Evolutionary conservation across 495 filamentous ascomycete species (phyloP), one percentile per base, ranked within the genome.

Genomic region (Trichocladium uniseriatum): DNA sequence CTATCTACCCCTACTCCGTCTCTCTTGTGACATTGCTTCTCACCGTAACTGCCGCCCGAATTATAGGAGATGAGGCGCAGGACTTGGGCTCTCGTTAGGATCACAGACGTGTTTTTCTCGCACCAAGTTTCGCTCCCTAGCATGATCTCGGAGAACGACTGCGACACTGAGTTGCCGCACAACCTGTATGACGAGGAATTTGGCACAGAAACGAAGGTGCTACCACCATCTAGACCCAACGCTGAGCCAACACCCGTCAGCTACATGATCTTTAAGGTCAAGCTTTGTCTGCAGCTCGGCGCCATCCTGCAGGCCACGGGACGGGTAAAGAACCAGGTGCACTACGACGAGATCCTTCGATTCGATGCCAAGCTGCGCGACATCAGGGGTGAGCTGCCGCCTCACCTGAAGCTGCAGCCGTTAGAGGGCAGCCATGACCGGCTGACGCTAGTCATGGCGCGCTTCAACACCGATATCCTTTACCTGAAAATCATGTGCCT

Each of bases 101-200:
- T 84, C 56, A 75, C 81, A 41, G 92, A 99, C 62, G 72, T 92
- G 1, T 66, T 94, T 15, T 90, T 95, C 62, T 96, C 94, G 2
- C 94, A 91, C 54, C 91, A 94, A 67, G 63, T 76, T 3, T 90
- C 89, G 6, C 66, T 97, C 34, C 92, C 92, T n/a, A 80, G 76
- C 44, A 95, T 95, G 84, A 81, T 95, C 15, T 80, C 88, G 46
- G 70, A 79, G 14, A 73, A 81, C 9, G 88, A 95, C 62, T 89
- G 79, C 49, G 94, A 99, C 59, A 86, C 87, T 0, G 79, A 86
- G 46, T 65, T 95, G 29, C 92, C 92, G 14, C 77, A 84, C 52
- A 99, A 97, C 63, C 73, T 96, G 20, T 91, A 88, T 60, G 92
- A 99, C 60, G 91, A 96, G 55, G 94, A 97, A 57, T 86, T 97